Conservation (phyloP, 139 green algal genomes). For the Coccomyxa sp. region DNA sequence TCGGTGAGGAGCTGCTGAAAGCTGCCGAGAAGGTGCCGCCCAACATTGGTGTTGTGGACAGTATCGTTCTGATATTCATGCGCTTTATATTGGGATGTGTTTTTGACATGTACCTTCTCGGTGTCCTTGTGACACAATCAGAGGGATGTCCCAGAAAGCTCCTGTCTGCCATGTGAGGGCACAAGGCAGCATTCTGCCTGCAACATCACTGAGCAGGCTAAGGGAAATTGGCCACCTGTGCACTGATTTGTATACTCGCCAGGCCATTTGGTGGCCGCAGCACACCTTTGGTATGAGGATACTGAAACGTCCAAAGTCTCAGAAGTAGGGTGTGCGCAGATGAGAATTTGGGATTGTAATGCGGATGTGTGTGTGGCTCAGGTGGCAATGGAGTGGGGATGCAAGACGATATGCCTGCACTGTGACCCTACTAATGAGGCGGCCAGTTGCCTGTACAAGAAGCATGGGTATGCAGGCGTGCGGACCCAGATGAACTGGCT, state of each 20-base stretch:
- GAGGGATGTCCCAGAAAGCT: background rate
- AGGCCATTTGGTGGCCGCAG: background rate
- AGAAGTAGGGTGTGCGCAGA: background rate
- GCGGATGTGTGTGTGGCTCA: background rate
- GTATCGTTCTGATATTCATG: background rate
- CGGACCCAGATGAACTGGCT: no score
- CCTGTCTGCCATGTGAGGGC: background rate
- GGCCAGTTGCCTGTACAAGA: background rate
- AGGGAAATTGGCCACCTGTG: background rate
- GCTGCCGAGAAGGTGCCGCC: conserved; percentile 14
- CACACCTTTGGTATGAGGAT: background rate
- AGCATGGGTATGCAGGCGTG: background rate
- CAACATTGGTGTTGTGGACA: background rate
- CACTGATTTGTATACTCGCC: background rate
- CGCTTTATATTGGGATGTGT: background rate
- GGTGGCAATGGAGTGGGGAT: background rate
- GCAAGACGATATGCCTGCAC: background rate
- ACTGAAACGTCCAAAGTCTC: background rate
- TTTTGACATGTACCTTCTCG: background rate
- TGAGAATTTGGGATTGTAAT: no score
- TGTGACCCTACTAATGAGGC: background rate
- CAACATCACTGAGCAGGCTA: no score
- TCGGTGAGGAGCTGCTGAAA: conserved; percentile 20
- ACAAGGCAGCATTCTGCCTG: no score
- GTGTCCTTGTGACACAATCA: background rate